phyloP scores from a whole-genome alignment of 495 filamentous ascomycete species.

The Aspergillus baeticus region DNA sequence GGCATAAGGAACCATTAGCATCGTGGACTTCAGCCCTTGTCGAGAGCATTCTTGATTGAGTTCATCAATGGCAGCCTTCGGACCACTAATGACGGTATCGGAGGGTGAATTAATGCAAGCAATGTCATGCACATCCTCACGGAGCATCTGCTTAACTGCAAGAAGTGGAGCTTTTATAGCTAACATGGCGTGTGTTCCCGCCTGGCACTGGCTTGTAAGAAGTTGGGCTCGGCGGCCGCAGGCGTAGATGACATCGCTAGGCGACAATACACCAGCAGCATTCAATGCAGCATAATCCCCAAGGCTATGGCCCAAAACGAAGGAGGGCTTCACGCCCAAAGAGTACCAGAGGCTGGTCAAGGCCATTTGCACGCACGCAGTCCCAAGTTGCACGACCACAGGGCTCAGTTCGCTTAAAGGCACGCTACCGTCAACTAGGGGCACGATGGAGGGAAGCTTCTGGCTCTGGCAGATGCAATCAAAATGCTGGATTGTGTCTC shows the following conservation, averaged over 20 bases:
- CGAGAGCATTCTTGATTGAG: slow-evolving; percentile 56
- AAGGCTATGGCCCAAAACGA: slow-evolving; percentile 74
- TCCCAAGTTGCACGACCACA: slow-evolving; percentile 73
- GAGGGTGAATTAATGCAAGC: slow-evolving; percentile 49
- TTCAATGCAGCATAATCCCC: slow-evolving; percentile 83
- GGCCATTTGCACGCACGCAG: slow-evolving; percentile 82
- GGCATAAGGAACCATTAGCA: slow-evolving; percentile 68
- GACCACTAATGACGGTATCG: slow-evolving; percentile 48
- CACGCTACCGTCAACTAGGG: slow-evolving; percentile 55
- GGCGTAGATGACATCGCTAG: slow-evolving; percentile 67
- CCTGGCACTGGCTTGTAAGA: slow-evolving; percentile 66
- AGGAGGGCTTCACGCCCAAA: slow-evolving; percentile 72
- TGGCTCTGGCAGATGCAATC: slow-evolving; percentile 66
- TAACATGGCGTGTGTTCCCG: slow-evolving; percentile 64
- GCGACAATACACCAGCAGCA: slow-evolving; percentile 72
- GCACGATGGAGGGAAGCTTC: slow-evolving; percentile 64
- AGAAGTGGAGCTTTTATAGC: slow-evolving; percentile 38
- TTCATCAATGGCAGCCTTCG: slow-evolving; percentile 51
- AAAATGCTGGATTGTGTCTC: slow-evolving; percentile 65
- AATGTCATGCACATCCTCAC: slow-evolving; percentile 34
- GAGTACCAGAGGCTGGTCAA: slow-evolving; percentile 76
- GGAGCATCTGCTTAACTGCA: slow-evolving; percentile 24
- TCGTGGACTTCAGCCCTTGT: slow-evolving; percentile 59
- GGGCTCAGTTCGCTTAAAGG: slow-evolving; percentile 60
- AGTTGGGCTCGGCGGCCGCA: slow-evolving; percentile 74